Evolutionary conservation across 176 grass and related monocot genomes (phyloP).

Genomic region (Hsuehochloa calcarea): DNA sequence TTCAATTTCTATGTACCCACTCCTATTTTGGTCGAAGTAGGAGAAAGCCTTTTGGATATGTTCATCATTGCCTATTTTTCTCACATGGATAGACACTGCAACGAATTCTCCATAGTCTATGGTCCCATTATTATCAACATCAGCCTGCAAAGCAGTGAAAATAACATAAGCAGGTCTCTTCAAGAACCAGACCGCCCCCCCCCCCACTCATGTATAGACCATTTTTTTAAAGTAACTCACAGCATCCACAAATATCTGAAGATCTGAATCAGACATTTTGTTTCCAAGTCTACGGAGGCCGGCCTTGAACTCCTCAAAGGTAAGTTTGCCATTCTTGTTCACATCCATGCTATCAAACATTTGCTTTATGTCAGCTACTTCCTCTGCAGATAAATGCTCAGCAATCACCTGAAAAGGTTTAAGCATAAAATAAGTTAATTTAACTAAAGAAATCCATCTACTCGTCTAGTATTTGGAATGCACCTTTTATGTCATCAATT

Average conservation of each 20-base stretch:
- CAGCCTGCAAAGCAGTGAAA: constrained; percentile 59
- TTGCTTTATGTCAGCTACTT: constrained; percentile 85
- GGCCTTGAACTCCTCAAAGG: constrained; percentile 73
- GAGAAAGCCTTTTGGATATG: constrained; percentile 78
- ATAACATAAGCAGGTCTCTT: constrained; percentile 3
- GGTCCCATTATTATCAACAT: constrained; percentile 69
- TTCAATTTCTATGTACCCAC: constrained; percentile 89
- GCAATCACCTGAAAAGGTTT: constrained; percentile 67
- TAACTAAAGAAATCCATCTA: background rate
- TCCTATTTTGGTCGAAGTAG: constrained; percentile 74
- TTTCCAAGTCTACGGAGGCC: constrained; percentile 74
- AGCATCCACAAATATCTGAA: constrained; percentile 73
- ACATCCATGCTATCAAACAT: constrained; percentile 77
- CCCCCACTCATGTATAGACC: background rate
- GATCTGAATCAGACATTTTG: constrained; percentile 73
- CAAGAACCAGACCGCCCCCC: background rate
- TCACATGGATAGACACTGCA: constrained; percentile 82
- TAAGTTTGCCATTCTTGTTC: constrained; percentile 64
- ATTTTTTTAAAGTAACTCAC: constrained; percentile 46
- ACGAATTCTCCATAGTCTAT: constrained; percentile 84
- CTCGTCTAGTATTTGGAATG: background rate
- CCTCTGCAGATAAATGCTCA: constrained; percentile 79
- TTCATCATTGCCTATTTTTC: constrained; percentile 74
- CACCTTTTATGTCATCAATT: constrained; percentile 2
- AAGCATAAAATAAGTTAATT: constrained; percentile 9